Conservation (phyloP, 306 rosid species). For the Trifolium fragiferum region DNA sequence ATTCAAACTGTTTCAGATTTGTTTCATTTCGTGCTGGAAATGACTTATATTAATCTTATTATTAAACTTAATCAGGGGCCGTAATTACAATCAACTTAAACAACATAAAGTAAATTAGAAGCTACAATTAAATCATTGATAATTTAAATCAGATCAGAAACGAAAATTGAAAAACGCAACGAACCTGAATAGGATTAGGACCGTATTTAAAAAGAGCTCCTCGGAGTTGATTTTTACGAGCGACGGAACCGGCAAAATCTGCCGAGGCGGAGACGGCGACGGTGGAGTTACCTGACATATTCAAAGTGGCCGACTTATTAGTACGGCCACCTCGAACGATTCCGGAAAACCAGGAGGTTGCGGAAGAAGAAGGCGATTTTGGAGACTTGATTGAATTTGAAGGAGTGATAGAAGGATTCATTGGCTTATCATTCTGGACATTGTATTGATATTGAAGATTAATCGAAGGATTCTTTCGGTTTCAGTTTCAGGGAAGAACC, state of each 20-base stretch:
- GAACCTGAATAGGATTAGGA: conserved; percentile 88
- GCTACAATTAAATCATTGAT: background rate
- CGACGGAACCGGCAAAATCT: conserved; percentile 58
- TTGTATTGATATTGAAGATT: background rate
- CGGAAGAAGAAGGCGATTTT: conserved; percentile 49
- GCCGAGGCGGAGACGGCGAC: conserved; percentile 23
- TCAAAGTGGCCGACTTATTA: conserved; percentile 51
- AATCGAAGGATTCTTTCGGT: background rate
- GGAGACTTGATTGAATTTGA: conserved; percentile 32
- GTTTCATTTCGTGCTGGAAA: background rate
- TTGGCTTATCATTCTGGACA: conserved; percentile 37
- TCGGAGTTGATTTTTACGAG: conserved; percentile 78
- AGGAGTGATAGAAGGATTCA: conserved; percentile 64
- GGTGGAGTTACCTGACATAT: conserved; percentile 52
- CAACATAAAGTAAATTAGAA: background rate
- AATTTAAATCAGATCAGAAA: conserved; percentile 27
- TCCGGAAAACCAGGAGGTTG: conserved; percentile 89
- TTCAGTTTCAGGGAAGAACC: background rate
- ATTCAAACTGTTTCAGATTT: conserved; percentile 11
- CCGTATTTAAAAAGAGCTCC: conserved; percentile 95
- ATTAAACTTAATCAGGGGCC: background rate
- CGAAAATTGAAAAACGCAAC: conserved; percentile 9
- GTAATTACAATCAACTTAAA: background rate
- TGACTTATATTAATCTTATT: background rate
- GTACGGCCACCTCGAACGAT: conserved; percentile 73